Evolutionary conservation across 2,329 filamentous ascomycete species (phyloP).

Genomic region (Aspergillus ruber): DNA sequence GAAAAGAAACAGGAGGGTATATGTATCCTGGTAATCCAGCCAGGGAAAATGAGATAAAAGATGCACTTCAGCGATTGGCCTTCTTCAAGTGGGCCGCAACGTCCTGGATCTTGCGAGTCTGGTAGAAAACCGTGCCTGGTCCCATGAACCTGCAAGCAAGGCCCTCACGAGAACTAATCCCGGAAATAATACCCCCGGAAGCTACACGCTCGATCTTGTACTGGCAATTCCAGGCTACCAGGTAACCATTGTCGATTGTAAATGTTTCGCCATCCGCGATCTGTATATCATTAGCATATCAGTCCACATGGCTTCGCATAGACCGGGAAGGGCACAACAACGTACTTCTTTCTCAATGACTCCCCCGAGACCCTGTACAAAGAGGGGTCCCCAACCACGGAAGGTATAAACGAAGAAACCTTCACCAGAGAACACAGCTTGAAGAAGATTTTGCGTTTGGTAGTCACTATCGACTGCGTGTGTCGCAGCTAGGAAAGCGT

Average conservation of each 20-base stretch:
- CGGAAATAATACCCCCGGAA: slow-evolving; percentile 88
- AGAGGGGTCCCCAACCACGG: slow-evolving; percentile 70
- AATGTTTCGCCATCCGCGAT: slow-evolving; percentile 68
- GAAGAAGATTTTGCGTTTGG: slow-evolving; percentile 76
- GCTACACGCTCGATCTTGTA: slow-evolving; percentile 86
- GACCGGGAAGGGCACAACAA: slow-evolving; percentile 14
- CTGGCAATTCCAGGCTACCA: slow-evolving; percentile 95
- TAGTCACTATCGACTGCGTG: slow-evolving; percentile 83
- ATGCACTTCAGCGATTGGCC: slow-evolving; percentile 21
- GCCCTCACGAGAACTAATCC: slow-evolving; percentile 73
- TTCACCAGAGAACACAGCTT: slow-evolving; percentile 91
- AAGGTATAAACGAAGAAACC: slow-evolving; percentile 88
- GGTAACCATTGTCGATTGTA: slow-evolving; percentile 84
- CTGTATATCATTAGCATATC: slow-evolving; percentile 13
- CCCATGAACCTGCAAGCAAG: slow-evolving; percentile 90
- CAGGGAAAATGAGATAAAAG: background rate
- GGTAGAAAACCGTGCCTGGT: slow-evolving; percentile 84
- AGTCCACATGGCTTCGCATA: background rate
- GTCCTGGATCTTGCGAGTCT: slow-evolving; percentile 75
- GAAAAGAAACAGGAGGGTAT: too few relatives aligned
- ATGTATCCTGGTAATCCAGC: too few relatives aligned
- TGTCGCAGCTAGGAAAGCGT: slow-evolving; percentile 79
- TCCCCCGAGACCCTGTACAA: slow-evolving; percentile 88
- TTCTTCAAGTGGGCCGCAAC: slow-evolving; percentile 50
- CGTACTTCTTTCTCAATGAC: slow-evolving; percentile 90